Evolutionary conservation across 192 early-diverging fungal species (phyloP), one percentile per base, ranked within the genome.

Genomic region (Coemansia sp.): DNA sequence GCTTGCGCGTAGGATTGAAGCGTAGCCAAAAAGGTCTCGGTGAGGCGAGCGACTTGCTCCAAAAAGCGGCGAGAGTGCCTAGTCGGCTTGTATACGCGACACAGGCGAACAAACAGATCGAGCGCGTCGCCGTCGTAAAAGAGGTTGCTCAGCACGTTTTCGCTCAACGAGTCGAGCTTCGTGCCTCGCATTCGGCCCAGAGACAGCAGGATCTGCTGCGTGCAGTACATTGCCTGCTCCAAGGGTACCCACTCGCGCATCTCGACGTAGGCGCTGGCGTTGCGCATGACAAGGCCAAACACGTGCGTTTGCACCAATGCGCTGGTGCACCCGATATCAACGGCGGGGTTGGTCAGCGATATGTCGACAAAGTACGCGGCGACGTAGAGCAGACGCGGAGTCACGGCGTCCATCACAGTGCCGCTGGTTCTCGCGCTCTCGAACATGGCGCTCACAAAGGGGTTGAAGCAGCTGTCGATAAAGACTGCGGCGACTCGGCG

Each of bases 111-210:
- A 68, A 82, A 77, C 68, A 82, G 29, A 51, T 70, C 68, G 11
- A 82, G 71, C 1, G 75, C 79, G 41, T 82, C 79, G 22, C 79
- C 79, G 31, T 82, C 79, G 60, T 82, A 82, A 51, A 77, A 77
- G 47, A 82, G 65, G 37, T 82, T 82, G 70, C 75, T 74, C 29
- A 77, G 53, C 4, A 77, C 71, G 36, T 77, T 73, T 2, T 76
- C 74, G 31, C 71, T 66, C 17, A 81, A 64, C 2, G 73, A 43
- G 3, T 73, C 67, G 22, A 82, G 74, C 47, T 77, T 77, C 15
- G 70, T 69, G 31, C 56, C 71, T 20, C 79, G 73, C 67, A 82
- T 82, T 43, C 60, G 68, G 15, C 41, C 27, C 42, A 82, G 59
- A 25, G 75, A 46, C 25, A 73, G 35, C 24, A 82, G 70, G 12